Evolutionary conservation across 495 filamentous ascomycete genomes (phyloP), one percentile per base, ranked within the genome.

Genomic region (Penicillium diatomitis): DNA sequence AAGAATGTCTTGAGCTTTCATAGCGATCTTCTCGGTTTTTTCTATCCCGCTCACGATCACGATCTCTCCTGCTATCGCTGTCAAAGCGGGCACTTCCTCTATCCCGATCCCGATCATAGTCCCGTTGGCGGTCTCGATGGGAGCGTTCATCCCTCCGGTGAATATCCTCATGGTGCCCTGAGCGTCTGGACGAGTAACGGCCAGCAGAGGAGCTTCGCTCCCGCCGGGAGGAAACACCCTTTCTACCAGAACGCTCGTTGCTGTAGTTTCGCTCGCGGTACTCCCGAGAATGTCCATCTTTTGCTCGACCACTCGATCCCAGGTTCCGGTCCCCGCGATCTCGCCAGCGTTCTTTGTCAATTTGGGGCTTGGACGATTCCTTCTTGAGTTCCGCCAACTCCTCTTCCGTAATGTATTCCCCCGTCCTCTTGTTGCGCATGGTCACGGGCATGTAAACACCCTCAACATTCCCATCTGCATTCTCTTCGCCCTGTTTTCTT

Each of bases 381-480:
- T 78, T 77, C 52, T 78, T 70, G 50, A 68, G 65, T 36, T 52
- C 58, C 50, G 76, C 69, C 11, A 82, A 58, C 51, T 84, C 82
- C 48, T 80, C 79, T 52, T 84, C 80, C 4, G 80, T 85, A 27
- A 86, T 67, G 44, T 73, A 65, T 68, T 85, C 77, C 28, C 84
- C 84, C 0, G 84, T 88, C 53, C 68, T 73, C 48, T 76, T 80
- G 60, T 86, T 84, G 44, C 72, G 69, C 73, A 86, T 69, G 32
- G 82, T 67, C 4, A 88, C 74, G 0, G 84, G 84, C 66, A 78
- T 83, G 54, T 87, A 87, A 3, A 75, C 67, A 40, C 76, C 72
- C 47, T 82, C 77, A 10, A 66, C 68, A 33, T 61, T 69, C 1
- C 54, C 50, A 30, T 60, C 53, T 10, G 51, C 65, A 28, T 63